A percentile compares a stretch with the other conserved stretches of the same genome.
phyloP scores from a whole-genome alignment of 129 eudicot species.

The Flaveria brownii region DNA sequence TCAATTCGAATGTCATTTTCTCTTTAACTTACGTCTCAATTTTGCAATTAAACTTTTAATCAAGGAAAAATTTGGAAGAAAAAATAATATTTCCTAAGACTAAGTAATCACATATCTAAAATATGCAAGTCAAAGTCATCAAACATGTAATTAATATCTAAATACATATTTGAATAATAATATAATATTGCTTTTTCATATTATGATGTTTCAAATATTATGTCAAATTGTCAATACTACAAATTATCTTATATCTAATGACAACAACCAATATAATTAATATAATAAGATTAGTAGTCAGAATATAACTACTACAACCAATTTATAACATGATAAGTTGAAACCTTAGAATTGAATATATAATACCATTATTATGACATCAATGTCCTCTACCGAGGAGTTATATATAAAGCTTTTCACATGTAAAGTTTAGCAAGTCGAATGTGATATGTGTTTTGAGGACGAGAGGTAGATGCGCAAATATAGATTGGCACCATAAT shows the following conservation, averaged over 20 bases:
- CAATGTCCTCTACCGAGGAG: no score
- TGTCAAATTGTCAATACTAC: background rate
- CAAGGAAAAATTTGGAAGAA: background rate
- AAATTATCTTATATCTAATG: background rate
- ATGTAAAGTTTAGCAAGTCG: no score
- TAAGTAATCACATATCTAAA: background rate
- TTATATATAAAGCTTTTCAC: no score
- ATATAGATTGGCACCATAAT: no score
- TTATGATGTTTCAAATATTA: background rate
- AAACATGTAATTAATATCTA: background rate
- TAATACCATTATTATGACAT: no score
- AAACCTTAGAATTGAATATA: no score
- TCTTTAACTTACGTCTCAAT: background rate
- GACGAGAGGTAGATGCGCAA: no score
- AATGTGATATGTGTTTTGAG: no score
- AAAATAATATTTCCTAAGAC: background rate
- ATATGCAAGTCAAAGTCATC: background rate
- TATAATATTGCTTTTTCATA: background rate
- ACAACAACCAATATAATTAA: background rate
- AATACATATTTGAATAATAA: background rate
- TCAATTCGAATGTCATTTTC: conserved; percentile 4
- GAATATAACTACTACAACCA: no score
- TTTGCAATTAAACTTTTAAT: background rate
- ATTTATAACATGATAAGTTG: no score
- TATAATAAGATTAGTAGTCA: background rate